Conservation (phyloP, 257 asterid genomes). For the Solanum paucissectum region DNA sequence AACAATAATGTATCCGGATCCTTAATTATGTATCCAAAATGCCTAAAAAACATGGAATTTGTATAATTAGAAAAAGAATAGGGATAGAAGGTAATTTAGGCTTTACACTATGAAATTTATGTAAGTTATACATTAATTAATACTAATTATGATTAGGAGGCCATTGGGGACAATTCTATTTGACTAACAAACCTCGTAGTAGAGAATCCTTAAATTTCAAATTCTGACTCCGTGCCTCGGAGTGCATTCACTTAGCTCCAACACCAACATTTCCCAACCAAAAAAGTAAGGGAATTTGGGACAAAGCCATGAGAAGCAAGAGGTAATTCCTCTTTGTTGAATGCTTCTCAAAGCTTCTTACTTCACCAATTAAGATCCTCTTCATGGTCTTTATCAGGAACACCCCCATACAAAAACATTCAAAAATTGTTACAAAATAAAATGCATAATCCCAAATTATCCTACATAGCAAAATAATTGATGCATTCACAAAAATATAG, state of each 20-base stretch:
- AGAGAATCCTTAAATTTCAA: no score
- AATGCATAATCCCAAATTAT: slow-evolving; percentile 12
- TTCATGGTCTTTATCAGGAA: slow-evolving; percentile 24
- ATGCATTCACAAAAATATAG: slow-evolving; percentile 10
- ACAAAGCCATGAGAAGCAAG: slow-evolving; percentile 20
- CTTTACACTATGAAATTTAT: no score
- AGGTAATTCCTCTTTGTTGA: slow-evolving; percentile 20
- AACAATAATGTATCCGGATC: no score
- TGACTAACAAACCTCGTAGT: no score
- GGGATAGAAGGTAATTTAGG: no score
- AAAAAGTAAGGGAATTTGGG: slow-evolving; percentile 18
- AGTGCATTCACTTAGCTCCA: not conserved
- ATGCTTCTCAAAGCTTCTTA: slow-evolving; percentile 8
- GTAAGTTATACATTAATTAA: no score
- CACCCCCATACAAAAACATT: slow-evolving; percentile 17
- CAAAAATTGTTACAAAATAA: slow-evolving; percentile 10
- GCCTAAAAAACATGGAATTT: no score
- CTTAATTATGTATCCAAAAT: no score
- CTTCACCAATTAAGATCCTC: slow-evolving; percentile 17
- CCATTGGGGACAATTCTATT: not conserved
- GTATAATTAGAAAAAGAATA: no score
- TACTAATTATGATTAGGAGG: not conserved
- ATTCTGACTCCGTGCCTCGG: no score
- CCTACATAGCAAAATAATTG: slow-evolving; percentile 12
- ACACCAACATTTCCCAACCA: slow-evolving; percentile 19